Percentiles rank a stretch among this genome's conserved stretches.
phyloP scores from a whole-genome alignment of 192 early-diverging fungal genomes.

The Coemansia sp. region DNA sequence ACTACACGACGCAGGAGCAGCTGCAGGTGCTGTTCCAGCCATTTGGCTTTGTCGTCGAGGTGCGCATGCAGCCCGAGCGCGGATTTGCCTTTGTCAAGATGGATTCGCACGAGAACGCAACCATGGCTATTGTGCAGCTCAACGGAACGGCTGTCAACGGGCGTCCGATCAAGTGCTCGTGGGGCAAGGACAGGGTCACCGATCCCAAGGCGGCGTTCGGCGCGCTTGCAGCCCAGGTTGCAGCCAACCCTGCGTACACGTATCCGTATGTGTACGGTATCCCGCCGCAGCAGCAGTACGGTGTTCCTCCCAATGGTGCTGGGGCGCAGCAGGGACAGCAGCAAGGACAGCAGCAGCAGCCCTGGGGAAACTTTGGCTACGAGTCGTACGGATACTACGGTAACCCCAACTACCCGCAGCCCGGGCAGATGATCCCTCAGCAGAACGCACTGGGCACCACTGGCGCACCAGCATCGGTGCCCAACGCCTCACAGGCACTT shows the following conservation, averaged over 20 bases:
- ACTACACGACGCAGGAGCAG: slow-evolving; percentile 72
- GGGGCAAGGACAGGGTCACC: slow-evolving; percentile 82
- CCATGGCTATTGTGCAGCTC: slow-evolving; percentile 82
- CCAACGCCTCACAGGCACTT: slow-evolving; percentile 12
- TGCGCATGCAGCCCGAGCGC: slow-evolving; percentile 85
- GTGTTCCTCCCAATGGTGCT: slow-evolving; percentile 18
- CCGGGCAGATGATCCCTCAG: slow-evolving; percentile 45
- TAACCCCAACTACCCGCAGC: slow-evolving; percentile 50
- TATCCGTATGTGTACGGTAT: slow-evolving; percentile 55
- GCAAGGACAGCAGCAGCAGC: slow-evolving; percentile 25
- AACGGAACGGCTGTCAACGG: slow-evolving; percentile 74
- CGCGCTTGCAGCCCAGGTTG: slow-evolving; percentile 33
- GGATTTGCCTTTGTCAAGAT: slow-evolving; percentile 94
- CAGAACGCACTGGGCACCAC: slow-evolving; percentile 14
- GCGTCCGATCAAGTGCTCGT: slow-evolving; percentile 80
- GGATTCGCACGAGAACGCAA: slow-evolving; percentile 88
- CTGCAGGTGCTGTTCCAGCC: slow-evolving; percentile 72
- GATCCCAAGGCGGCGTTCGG: slow-evolving; percentile 53
- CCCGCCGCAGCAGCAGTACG: slow-evolving; percentile 51
- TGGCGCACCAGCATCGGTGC: slow-evolving; percentile 12
- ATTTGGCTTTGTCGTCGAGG: slow-evolving; percentile 77
- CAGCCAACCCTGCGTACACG: slow-evolving; percentile 53
- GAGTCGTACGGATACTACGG: slow-evolving; percentile 52
- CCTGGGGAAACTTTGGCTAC: slow-evolving; percentile 37
- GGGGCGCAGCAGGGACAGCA: slow-evolving; percentile 21